Percentiles rank a stretch among this genome's conserved stretches.
phyloP scores from a whole-genome alignment of 768 basidiomycete genomes.

The Nevesoporus exiguus region DNA sequence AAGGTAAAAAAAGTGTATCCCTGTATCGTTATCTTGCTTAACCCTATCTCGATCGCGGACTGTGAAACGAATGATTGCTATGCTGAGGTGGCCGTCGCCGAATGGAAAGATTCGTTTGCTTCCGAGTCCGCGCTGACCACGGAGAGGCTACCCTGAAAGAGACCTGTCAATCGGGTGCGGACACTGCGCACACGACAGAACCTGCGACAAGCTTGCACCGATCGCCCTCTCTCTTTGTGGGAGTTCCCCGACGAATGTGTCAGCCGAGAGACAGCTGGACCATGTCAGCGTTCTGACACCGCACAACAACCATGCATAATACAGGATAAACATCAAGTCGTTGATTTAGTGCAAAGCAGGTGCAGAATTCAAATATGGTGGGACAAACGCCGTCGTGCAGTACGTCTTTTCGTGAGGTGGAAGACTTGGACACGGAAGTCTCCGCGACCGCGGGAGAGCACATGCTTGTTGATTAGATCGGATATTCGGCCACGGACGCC shows the following conservation, averaged over 20 bases:
- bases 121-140: not conserved
- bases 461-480: slow-evolving; percentile 2
- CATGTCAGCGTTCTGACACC: not conserved
- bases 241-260: slow-evolving; percentile 8
- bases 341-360: not conserved
- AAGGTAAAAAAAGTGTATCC: not conserved
- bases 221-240: not conserved
- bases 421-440: not conserved
- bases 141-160: slow-evolving; percentile 7
- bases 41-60: slow-evolving; percentile 8
- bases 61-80: not conserved
- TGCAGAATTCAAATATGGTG: not conserved
- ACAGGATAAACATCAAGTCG: slow-evolving; percentile 1
- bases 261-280: not conserved
- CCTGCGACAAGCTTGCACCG: not conserved
- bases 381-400: not conserved
- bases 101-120: not conserved
- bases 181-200: not conserved
- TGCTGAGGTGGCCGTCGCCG: not conserved
- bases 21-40: not conserved
- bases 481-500: not conserved
- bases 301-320: not conserved
- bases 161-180: not conserved
- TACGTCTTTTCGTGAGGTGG: slow-evolving; percentile 3
- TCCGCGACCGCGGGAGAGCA: not conserved